Conservation (phyloP, 2,329 filamentous ascomycete species). For the Aspergillus tanneri region DNA sequence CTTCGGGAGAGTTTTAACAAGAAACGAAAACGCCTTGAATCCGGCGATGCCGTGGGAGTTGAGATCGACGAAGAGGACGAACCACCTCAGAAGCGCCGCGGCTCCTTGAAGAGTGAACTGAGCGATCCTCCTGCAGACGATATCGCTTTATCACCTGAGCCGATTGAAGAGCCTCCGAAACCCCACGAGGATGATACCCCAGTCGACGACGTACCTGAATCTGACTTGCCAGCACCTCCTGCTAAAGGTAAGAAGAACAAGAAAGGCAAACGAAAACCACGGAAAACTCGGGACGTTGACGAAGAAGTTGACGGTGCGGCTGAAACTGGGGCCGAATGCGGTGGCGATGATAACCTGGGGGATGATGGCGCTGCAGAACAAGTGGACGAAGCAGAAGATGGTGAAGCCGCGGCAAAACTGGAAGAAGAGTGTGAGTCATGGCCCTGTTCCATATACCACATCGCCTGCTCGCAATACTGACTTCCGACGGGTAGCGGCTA, state of each 20-base stretch:
- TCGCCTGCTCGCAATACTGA: constrained; percentile 5
- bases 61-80: constrained; percentile 42
- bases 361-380: constrained; percentile 52
- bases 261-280: constrained; percentile 48
- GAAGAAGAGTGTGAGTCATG: constrained; percentile 53
- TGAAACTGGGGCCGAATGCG: constrained; percentile 44
- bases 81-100: constrained; percentile 43
- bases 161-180: constrained; percentile 34
- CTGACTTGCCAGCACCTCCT: constrained; percentile 29
- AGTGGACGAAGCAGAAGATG: constrained; percentile 47
- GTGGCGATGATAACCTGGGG: constrained; percentile 50
- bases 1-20: constrained; percentile 36
- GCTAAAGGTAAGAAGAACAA: constrained; percentile 44
- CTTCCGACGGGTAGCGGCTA: constrained; percentile 61
- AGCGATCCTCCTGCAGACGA: constrained; percentile 38
- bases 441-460: background rate
- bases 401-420: constrained; percentile 46
- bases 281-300: constrained; percentile 41
- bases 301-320: constrained; percentile 41
- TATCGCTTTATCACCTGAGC: constrained; percentile 35
- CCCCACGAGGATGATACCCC: constrained; percentile 32
- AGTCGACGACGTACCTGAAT: constrained; percentile 34
- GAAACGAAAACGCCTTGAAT: constrained; percentile 43
- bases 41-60: constrained; percentile 36
- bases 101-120: constrained; percentile 39